These are phyloP conservation scores for Rhizophagus clarus DNA, from an alignment of 192 early-diverging fungal species.

Conservation along the genomic window DNA sequence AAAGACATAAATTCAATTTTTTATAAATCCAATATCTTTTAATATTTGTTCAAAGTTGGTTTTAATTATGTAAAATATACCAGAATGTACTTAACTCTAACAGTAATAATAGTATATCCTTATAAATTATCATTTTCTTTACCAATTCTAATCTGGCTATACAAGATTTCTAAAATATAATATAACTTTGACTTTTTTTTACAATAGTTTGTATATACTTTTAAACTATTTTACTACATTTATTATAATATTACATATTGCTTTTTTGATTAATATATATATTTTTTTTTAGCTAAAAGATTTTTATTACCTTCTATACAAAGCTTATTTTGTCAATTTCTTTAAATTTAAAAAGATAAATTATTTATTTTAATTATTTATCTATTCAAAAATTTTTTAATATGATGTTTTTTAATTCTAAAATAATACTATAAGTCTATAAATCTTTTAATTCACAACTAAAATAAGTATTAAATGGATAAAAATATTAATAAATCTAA, in stretches of 20 bases:
- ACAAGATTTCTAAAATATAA: slow-evolving; percentile 34
- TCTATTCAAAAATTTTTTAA: slow-evolving; percentile 33
- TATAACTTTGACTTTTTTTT: slow-evolving; percentile 30
- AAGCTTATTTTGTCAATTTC: slow-evolving; percentile 28
- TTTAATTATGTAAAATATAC: slow-evolving; percentile 24
- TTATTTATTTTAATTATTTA: slow-evolving; percentile 8
- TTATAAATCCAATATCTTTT: slow-evolving; percentile 35
- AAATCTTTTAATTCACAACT: background rate
- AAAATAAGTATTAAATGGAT: slow-evolving; percentile 18
- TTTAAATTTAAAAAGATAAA: slow-evolving; percentile 29
- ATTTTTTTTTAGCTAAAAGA: slow-evolving; percentile 38
- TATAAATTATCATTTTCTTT: slow-evolving; percentile 35
- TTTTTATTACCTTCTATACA: slow-evolving; percentile 20
- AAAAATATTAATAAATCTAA: slow-evolving; percentile 37
- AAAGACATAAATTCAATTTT: background rate
- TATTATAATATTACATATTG: slow-evolving; percentile 30
- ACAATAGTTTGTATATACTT: slow-evolving; percentile 36
- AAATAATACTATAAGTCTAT: slow-evolving; percentile 25
- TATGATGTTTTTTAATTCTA: slow-evolving; percentile 40
- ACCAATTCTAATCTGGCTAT: slow-evolving; percentile 36
- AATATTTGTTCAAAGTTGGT: slow-evolving; percentile 33
- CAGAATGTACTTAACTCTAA: slow-evolving; percentile 34
- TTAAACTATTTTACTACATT: slow-evolving; percentile 34
- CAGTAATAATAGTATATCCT: slow-evolving; percentile 39
- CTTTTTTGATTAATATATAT: slow-evolving; percentile 38